Base-by-base conservation (phyloP, 1,139 yeast genomes). In the Meyerozyma smithsonii region DNA sequence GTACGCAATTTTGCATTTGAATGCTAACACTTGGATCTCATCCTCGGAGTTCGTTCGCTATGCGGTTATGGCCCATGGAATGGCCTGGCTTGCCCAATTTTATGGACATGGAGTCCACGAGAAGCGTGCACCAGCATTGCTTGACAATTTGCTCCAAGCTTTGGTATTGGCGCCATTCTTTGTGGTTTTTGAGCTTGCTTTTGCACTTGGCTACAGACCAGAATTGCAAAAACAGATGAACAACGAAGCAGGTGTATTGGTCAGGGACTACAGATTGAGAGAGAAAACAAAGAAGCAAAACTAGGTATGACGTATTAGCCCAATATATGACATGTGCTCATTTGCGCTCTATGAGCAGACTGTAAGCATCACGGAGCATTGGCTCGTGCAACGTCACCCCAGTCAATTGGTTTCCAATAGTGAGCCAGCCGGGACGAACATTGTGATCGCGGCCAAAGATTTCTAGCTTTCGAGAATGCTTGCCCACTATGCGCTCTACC, bases 101-200 rank as follows among this genome's bases (percentile, higher is more conserved):
- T 70, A 84, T 43, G 97, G 97, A 4, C 97, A 92, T 56, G 92
- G 85, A 2, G 72, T 77, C 14, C 86, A 79, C 52, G 98, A 92
- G 56, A 73, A 72, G 45, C 71, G 90, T 38, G 86, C 90, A 1
- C 98, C 98, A 0, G 97, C 97, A 0, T 64, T 92, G 42, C 59
- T 87, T 38, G 96, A 89, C 54, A 90, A 83, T 55, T 64, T 88
- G 39, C 64, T 83, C 10, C 97, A 89, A 55, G 95, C 97, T 1
- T 59, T 92, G 25, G 90, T 90, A 0, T 69, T 89, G 49, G 97
- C 97, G 0, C 97, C 97, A 2, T 88, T 79, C 53, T 90, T 92
- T 57, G 95, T 89, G 8, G 66, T 82, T 10, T 87, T 82, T 59
- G 97, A 92, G 58, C 54, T 83, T 4, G 74, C 87, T 8, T 86